Evolutionary conservation across 2,329 filamentous ascomycete genomes (phyloP), one percentile per base, ranked within the genome.

Genomic region (Xylariomycetidae sp.): DNA sequence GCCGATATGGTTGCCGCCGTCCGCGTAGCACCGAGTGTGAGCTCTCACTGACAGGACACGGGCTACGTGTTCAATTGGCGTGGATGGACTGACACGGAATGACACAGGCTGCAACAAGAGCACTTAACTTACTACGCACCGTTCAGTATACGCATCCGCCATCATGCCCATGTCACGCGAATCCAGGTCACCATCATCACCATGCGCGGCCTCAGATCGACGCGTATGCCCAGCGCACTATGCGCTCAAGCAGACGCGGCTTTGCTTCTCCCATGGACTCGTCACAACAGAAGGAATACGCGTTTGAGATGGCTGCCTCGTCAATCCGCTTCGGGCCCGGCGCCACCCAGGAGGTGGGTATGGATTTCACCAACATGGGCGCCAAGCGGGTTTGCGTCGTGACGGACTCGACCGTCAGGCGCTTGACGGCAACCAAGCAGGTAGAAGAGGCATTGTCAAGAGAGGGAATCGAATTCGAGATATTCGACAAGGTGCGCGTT

Each of bases 231-330:
- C 69, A 70, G 15, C 68, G 64, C 35, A 58, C 53, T 18, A 45
- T 64, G 29, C 53, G 59, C 14, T 54, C 40, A 41, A 52, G 45
- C 38, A 59, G 45, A 45, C 61, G 76, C 20, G 67, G 66, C 31
- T 79, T 75, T 58, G 88, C 86, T n/a, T 90, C 86, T 0, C 86
- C 89, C 0, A 65, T 83, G 18, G 81, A 87, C 50, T 63, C 72
- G 7, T 72, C 75, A 3, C 74, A 79, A 44, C 76, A 88, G 53
- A 95, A 93, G 58, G 92, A 98, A 59, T 98, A 98, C 64, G 92
- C 92, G 10, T 98, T 98, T 56, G 92, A 98, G 60, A 94, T 98
- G 90, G 92, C 92, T 0, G 88, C 92, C 2, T 94, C 86, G 1
- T 86, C 83, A 18, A 95, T 98, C 53, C 79, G 92, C 10, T 98